Conservation (phyloP, 805 yeast genomes). For the Kodamaea jinghongensis region DNA sequence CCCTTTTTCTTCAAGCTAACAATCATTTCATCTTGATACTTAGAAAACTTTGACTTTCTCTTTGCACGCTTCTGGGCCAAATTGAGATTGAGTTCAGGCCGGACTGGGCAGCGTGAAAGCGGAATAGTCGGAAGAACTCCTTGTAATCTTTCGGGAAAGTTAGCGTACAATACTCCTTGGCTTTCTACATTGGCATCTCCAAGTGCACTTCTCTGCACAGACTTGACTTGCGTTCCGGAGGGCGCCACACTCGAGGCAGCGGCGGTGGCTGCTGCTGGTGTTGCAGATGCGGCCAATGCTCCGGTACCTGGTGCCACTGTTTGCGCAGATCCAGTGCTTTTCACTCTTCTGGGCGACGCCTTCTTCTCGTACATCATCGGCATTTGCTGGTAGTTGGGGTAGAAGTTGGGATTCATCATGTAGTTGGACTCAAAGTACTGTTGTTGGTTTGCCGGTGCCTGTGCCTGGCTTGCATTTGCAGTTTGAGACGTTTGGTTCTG, state of each 20-base stretch:
- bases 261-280: constrained; percentile 7
- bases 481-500: too few species aligned
- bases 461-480: too few species aligned
- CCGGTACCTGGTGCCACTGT: not conserved
- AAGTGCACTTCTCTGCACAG: constrained; percentile 4
- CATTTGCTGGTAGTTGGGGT: too few species aligned
- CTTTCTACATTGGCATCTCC: constrained; percentile 4
- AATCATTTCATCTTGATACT: constrained; percentile 66
- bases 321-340: not conserved
- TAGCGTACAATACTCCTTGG: constrained; percentile 16
- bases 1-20: constrained; percentile 60
- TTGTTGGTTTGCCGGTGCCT: too few species aligned
- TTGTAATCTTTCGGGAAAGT: constrained; percentile 27
- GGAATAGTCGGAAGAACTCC: constrained; percentile 49
- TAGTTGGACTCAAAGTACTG: too few species aligned
- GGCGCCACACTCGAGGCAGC: constrained; percentile 1
- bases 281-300: not conserved
- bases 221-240: not conserved
- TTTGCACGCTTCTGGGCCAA: constrained; percentile 49
- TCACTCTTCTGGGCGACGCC: too few species aligned
- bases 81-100: constrained; percentile 42
- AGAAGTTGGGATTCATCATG: too few species aligned
- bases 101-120: constrained; percentile 37
- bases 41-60: constrained; percentile 66
- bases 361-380: too few species aligned